Evolutionary conservation across 2,329 filamentous ascomycete genomes (phyloP).

Genomic region (Scytalidium lignicola): DNA sequence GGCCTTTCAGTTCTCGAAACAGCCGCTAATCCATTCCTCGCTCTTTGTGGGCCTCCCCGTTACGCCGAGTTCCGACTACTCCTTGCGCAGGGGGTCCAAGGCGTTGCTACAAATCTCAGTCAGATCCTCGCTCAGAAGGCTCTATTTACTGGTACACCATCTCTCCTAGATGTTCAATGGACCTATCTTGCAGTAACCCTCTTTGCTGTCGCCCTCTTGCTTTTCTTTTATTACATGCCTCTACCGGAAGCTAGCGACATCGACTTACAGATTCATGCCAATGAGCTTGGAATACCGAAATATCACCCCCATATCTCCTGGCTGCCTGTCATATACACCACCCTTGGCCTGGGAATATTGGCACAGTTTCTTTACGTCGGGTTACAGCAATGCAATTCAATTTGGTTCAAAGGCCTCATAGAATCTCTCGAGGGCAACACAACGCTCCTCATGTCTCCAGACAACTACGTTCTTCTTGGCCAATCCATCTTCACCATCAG

Average conservation of each 20-base stretch:
- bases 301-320: constrained; percentile 15
- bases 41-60: constrained; percentile 66
- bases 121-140: constrained; percentile 68
- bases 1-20: constrained; percentile 75
- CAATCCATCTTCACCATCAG: constrained; percentile 70
- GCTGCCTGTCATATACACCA: constrained; percentile 33
- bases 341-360: constrained; percentile 64
- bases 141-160: constrained; percentile 56
- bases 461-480: constrained; percentile 66
- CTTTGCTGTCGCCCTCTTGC: constrained; percentile 64
- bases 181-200: constrained; percentile 77
- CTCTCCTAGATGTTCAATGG: constrained; percentile 74
- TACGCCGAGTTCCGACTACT: constrained; percentile 72
- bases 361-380: constrained; percentile 78
- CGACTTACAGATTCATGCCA: constrained; percentile 45
- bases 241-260: constrained; percentile 51
- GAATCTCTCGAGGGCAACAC: constrained; percentile 26
- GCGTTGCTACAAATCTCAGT: constrained; percentile 67
- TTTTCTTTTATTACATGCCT: constrained; percentile 66
- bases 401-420: constrained; percentile 53
- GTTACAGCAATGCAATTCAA: constrained; percentile 61
- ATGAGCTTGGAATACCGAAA: constrained; percentile 30
- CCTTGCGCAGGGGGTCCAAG: constrained; percentile 71
- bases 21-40: constrained; percentile 69
- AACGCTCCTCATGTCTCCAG: constrained; percentile 45